Evolutionary conservation across 2,329 filamentous ascomycete species (phyloP).

Genomic region (Cytospora mali): DNA sequence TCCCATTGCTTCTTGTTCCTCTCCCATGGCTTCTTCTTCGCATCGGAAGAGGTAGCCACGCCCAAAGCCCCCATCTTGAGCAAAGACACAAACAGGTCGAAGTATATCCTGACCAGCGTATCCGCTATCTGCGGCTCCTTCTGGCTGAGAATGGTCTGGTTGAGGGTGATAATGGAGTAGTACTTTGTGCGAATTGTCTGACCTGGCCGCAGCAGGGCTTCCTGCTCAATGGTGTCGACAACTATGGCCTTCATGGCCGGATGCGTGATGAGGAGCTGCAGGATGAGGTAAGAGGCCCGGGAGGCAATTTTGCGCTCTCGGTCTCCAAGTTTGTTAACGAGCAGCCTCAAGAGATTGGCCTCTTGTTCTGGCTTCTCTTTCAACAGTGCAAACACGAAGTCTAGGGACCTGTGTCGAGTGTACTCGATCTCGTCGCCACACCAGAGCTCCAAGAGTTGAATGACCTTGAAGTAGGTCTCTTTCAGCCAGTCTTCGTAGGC

Average conservation of each 20-base stretch:
- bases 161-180: constrained; percentile 93
- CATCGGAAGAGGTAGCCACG: constrained; percentile 44
- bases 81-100: constrained; percentile 80
- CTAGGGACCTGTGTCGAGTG: constrained; percentile 82
- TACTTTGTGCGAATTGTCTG: constrained; percentile 91
- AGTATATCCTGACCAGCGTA: constrained; percentile 86
- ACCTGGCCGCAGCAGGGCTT: constrained; percentile 82
- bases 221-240: constrained; percentile 81
- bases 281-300: constrained; percentile 86
- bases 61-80: constrained; percentile 63
- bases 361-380: constrained; percentile 98
- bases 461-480: constrained; percentile 86
- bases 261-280: constrained; percentile 86
- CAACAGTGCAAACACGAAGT: constrained; percentile 87
- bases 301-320: constrained; percentile 95
- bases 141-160: constrained; percentile 88
- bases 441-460: constrained; percentile 90
- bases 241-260: constrained; percentile 93
- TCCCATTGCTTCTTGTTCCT: constrained; percentile 43
- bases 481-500: constrained; percentile 96
- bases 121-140: constrained; percentile 82
- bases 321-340: constrained; percentile 97
- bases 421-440: constrained; percentile 95
- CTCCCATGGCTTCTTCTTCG: constrained; percentile 43
- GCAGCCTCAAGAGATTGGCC: constrained; percentile 83